These are phyloP conservation scores for Angophora floribunda DNA, from an alignment of 345 rosid species.

Conservation along the genomic window DNA sequence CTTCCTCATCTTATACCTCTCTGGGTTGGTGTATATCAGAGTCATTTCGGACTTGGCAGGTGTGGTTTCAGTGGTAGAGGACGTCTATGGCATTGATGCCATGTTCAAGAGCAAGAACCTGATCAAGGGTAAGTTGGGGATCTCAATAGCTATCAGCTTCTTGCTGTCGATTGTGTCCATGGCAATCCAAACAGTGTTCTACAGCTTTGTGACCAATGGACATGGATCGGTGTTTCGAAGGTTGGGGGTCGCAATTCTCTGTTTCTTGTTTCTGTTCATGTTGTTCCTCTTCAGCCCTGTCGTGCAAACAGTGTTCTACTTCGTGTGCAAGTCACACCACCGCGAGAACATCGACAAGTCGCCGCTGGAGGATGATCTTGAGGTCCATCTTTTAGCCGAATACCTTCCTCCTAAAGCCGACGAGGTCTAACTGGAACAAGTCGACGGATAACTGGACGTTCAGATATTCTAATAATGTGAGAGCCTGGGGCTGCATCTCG, in stretches of 20 bases:
- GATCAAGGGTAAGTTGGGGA: slow-evolving; percentile 29
- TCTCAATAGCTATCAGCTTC: slow-evolving; percentile 12
- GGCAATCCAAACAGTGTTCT: neutral
- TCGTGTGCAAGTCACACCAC: slow-evolving; percentile 55
- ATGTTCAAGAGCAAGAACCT: slow-evolving; percentile 29
- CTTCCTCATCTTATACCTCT: neutral
- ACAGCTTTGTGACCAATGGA: neutral
- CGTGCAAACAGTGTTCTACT: slow-evolving; percentile 39
- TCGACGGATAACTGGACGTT: neutral
- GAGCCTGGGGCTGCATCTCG: neutral
- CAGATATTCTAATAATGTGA: neutral
- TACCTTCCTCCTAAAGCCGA: slow-evolving; percentile 33
- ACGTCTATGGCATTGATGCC: slow-evolving; percentile 26
- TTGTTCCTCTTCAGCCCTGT: slow-evolving; percentile 26
- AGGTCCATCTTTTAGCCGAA: slow-evolving; percentile 31
- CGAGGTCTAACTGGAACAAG: slow-evolving; percentile 33
- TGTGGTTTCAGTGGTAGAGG: slow-evolving; percentile 46
- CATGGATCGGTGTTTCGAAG: slow-evolving; percentile 1
- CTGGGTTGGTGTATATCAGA: slow-evolving; percentile 24
- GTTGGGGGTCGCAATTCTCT: slow-evolving; percentile 16
- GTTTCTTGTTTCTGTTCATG: slow-evolving; percentile 15
- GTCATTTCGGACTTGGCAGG: slow-evolving; percentile 33
- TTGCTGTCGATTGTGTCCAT: neutral
- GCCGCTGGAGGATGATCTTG: slow-evolving; percentile 33
- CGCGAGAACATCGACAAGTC: slow-evolving; percentile 30